Base-by-base conservation (phyloP, 192 early-diverging fungal genomes). In the Entrophospora sp. region DNA sequence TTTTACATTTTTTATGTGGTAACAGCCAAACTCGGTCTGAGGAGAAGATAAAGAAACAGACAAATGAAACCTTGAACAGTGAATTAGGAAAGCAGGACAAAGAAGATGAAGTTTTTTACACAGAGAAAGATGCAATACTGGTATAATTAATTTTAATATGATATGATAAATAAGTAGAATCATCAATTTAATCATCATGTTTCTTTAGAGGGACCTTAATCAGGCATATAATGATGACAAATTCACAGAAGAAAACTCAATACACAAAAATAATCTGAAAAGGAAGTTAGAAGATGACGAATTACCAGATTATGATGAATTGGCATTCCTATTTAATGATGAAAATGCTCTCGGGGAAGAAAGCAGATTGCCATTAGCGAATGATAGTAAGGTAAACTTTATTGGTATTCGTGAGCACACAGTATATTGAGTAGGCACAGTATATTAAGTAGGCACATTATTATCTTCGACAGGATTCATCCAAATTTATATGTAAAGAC, bases 331-430 rank as follows among this genome's bases (percentile, higher is more conserved):
- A 18, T 59, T 59, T 22, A 37, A 59, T 59, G 57, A 59, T 20
- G 57, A 59, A 59, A 37, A 59, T 38, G 22, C 57, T 42, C 57
- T 59, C 12, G 57, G 40, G 36, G 57, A 59, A 10, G 57, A 59
- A 37, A 38, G n/a, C 27, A 59, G 24, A 37, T 59, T 59, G 18
- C 57, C 57, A 40, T 20, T 38, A 38, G 56, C 56, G 22, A 9
- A 35, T 58, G 56, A 36, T 25, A 37, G 20, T 22, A 59, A 59
- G 35, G 36, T 59, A 59, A 59, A 42, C 2, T 59, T 42, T 59
- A 40, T 38, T 59, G 57, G 32, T 18, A 53, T 53, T 53, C 20
- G 24, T 27, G 51, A n/a, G 51, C 51, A 53, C 27, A 32, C 56
- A 58, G 56, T 58, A 36, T 37, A 52, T 55, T n/a, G 27, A 30